Conservation (phyloP, 441 rosid genomes). For the Aquilaria agallochum region DNA sequence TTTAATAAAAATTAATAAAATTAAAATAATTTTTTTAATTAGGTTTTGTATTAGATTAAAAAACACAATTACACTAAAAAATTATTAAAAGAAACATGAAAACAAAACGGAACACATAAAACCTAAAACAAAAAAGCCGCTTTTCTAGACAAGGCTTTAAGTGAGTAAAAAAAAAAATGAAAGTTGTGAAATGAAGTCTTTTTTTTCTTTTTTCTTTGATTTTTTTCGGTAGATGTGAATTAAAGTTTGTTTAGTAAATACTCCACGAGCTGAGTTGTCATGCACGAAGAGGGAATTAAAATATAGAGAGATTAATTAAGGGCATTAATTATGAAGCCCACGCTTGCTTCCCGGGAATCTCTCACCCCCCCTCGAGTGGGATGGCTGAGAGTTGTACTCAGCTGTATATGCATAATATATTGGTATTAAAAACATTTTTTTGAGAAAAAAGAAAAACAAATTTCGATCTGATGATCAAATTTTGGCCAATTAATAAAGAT, state of each 20-base stretch:
- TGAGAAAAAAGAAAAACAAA: background rate
- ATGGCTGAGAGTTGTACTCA: constrained; percentile 26
- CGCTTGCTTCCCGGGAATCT: constrained; percentile 88
- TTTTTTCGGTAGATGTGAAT: constrained; percentile 31
- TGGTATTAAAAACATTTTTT: background rate
- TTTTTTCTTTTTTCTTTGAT: background rate
- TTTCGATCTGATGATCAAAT: background rate
- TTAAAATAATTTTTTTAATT: too few species aligned
- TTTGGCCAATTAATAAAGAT: too few species aligned
- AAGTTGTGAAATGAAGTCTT: too few species aligned
- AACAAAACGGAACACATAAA: too few species aligned
- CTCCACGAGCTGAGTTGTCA: constrained; percentile 49
- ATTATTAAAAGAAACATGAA: too few species aligned
- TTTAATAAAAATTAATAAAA: too few species aligned
- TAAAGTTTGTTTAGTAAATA: constrained; percentile 11
- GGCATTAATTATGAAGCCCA: constrained; percentile 54
- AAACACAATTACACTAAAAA: background rate
- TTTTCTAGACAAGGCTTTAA: too few species aligned
- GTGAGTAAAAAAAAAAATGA: too few species aligned
- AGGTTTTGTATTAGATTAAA: too few species aligned
- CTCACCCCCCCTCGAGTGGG: constrained; percentile 44
- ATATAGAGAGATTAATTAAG: constrained; percentile 21
- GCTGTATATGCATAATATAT: constrained; percentile 17
- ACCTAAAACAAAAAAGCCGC: too few species aligned
- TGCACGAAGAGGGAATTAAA: constrained; percentile 42